Base-by-base conservation (phyloP, 129 eudicot species). In the Lactuca saligna region DNA sequence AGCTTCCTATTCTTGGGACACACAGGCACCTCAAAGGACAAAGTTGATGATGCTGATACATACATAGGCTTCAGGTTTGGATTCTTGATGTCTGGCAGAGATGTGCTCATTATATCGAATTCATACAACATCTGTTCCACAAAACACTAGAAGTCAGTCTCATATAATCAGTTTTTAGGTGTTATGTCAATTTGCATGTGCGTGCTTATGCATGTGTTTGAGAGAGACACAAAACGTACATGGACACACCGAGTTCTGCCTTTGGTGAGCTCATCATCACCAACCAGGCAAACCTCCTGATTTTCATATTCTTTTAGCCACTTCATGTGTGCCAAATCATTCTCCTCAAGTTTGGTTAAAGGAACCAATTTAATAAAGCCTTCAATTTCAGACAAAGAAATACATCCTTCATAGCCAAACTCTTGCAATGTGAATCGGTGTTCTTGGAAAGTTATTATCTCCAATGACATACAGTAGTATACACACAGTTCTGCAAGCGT, bases 61-160 rank as follows among this genome's bases (percentile, higher is more conserved):
- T 68, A 68, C 10, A 62, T 17, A 16, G 44, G 51, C 13, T 5
- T 56, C 41, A 68, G 37, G 68, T 77, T 57, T 57, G 84, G 80
- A 58, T 69, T 55, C 44, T 51, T 48, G 35, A 66, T 48, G 46
- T 37, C 66, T 7, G 73, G 73, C 17, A 75, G 29, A 39, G 66
- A 74, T 37, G 73, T 69, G 65, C 77, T 80, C 65, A 54, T 69
- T 64, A 80, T 75, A 70, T 68, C 65, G 25, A 74, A 75, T 63
- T 80, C 84, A 17, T 69, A 69, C 72, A 74, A 32, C 66, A 66
- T 69, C 80, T 80, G 73, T 42, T 32, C 42, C 37, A 73, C 41
- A 61, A 35, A 62, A 66, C 17, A 55, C 31, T 39, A 55, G 3
- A n/a, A 37, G 10, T 56, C 3, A 44, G 11, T 64, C 20, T 13